A percentile compares a stretch with the other conserved stretches of the same genome.
phyloP scores from a whole-genome alignment of 1,284 basidiomycete genomes.

The Wallemia ichthyophaga region DNA sequence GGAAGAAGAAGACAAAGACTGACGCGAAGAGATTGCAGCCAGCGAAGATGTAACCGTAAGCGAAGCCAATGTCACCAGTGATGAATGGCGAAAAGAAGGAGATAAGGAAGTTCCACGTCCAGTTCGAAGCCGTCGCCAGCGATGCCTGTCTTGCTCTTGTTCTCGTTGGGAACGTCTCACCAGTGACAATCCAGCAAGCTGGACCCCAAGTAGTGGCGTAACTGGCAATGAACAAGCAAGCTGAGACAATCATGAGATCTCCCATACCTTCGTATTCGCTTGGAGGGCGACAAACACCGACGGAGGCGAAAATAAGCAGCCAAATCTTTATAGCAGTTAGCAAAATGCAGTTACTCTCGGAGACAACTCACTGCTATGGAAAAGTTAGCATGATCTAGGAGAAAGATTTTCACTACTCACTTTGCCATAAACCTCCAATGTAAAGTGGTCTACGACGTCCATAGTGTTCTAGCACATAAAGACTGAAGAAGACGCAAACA shows the following conservation, averaged over 20 bases:
- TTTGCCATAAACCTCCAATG: constrained; percentile 39
- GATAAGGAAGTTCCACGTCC: constrained; percentile 16
- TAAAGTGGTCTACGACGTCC: constrained; percentile 32
- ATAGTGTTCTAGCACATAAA: constrained; percentile 37
- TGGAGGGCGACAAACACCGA: too few species aligned
- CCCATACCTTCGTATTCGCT: constrained; percentile 18
- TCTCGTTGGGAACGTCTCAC: constrained; percentile 14
- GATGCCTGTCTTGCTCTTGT: constrained; percentile 40
- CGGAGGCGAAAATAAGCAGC: too few species aligned
- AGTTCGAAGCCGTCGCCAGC: constrained; percentile 34
- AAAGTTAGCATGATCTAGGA: too few species aligned
- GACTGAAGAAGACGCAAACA: constrained; percentile 23
- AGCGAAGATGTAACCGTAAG: constrained; percentile 22
- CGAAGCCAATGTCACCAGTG: constrained; percentile 21
- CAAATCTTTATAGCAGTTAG: too few species aligned
- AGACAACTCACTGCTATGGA: too few species aligned
- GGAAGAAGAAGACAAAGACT: constrained; percentile 37
- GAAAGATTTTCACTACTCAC: too few species aligned
- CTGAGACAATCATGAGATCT: constrained; percentile 21
- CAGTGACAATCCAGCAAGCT: constrained; percentile 35
- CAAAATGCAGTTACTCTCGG: too few species aligned
- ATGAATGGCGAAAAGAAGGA: constrained; percentile 8
- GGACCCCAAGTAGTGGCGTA: constrained; percentile 47
- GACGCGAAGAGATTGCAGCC: constrained; percentile 29
- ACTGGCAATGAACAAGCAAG: constrained; percentile 45